These are phyloP conservation scores for Leucocoprinus sp. DNA, from an alignment of 768 basidiomycete genomes.

Conservation along the genomic window DNA sequence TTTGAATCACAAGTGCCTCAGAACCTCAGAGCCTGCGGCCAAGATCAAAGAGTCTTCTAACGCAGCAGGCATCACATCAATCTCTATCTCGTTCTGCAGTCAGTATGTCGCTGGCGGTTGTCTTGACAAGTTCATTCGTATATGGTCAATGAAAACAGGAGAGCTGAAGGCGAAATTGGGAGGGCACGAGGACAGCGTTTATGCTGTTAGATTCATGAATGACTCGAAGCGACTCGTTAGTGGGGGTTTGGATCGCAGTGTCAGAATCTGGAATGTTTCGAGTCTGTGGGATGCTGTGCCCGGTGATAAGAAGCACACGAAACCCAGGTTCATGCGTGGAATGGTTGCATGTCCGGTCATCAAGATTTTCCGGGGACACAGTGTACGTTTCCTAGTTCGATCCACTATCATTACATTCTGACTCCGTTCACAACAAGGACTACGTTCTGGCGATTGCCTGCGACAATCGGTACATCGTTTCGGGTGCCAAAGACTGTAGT, in stretches of 20 bases:
- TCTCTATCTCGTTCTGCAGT: conserved; percentile 73
- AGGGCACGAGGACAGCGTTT: conserved; percentile 81
- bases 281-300: conserved; percentile 31
- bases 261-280: conserved; percentile 81
- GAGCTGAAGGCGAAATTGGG: conserved; percentile 63
- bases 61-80: conserved; percentile 71
- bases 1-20: conserved; percentile 14
- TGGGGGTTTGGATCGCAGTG: conserved; percentile 83
- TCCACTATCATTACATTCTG: not conserved
- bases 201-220: conserved; percentile 86
- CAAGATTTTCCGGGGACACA: conserved; percentile 34
- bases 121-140: conserved; percentile 69
- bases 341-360: conserved; percentile 5
- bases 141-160: conserved; percentile 70
- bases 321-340: not conserved
- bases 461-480: conserved; percentile 91
- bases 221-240: conserved; percentile 88
- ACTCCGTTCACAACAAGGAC: too few relatives aligned
- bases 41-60: conserved; percentile 38
- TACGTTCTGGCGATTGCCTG: conserved; percentile 58
- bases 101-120: conserved; percentile 57
- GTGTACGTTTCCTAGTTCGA: conserved; percentile 57
- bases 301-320: not conserved
- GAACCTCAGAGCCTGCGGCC: conserved; percentile 33
- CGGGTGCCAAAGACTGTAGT: conserved; percentile 89